Evolutionary conservation across 163 green algal genomes (phyloP), one percentile per base, ranked within the genome.

Genomic region (Scenedesmus sp.): DNA sequence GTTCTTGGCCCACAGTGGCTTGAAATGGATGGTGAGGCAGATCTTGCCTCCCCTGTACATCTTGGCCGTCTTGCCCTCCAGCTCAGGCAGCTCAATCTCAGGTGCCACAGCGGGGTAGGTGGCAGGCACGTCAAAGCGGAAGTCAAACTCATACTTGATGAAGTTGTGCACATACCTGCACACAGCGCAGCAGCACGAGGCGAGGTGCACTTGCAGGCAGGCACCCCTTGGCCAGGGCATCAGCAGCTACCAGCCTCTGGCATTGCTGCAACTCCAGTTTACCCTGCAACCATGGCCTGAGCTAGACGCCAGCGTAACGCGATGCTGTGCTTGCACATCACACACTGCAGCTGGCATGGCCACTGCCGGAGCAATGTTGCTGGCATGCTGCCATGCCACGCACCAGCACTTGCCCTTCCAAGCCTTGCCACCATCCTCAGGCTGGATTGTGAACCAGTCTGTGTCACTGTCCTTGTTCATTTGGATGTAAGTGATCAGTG

Each of bases 21-120:
- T 99, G 96, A 99, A 99, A 93, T 99, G 98, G 16, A 99, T 98
- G 42, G 98, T 99, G 9, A 99, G 94, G 95, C 98, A 99, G 90
- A 99, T 99, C 79, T 98, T 98, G 24, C 98, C 98, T n/a, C 97
- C 98, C 13, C 98, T 90, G 94, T 99, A 99, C 98, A 99, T 99
- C 94, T 99, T 99, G 68, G 96, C 96, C 9, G 97, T 99, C 92
- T 99, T 99, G 88, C 98, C 98, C 59, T 99, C 97, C 61, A 99
- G 95, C 93, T 99, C 97, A 1, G 98, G 98, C 12, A 99, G 94
- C 91, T 99, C 94, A 40, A 99, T 98, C 92, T 99, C 98, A 6
- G 98, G 98, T 0, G 98, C 95, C 18, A 95, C 97, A 24, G 95
- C 85, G 5, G 92, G 97, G 93, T 99, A 99, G 43, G 98, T 99